A percentile compares a stretch with the other conserved stretches of the same genome.
Conservation (phyloP, 2,329 filamentous ascomycete species). For the Emergomyces pasteurianus region DNA sequence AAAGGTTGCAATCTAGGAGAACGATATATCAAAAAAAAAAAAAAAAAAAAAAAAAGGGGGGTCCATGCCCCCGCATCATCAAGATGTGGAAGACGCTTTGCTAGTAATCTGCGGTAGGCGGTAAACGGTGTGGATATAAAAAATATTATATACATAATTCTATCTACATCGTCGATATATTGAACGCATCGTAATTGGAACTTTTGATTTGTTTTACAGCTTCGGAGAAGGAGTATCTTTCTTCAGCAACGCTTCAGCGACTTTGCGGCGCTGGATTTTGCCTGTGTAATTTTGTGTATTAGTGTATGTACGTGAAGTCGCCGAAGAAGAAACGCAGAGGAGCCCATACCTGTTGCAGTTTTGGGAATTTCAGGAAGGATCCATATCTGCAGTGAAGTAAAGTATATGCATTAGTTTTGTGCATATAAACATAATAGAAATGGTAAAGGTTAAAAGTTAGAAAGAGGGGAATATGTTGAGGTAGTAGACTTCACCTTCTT, state of each 20-base stretch:
- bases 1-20: background rate
- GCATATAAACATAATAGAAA: background rate
- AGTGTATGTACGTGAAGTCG: background rate
- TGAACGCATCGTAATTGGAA: background rate
- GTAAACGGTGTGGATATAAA: background rate
- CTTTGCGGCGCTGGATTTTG: conserved; percentile 74
- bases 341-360: conserved; percentile 53
- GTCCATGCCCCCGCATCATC: background rate
- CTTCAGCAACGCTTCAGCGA: conserved; percentile 76
- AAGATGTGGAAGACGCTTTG: background rate
- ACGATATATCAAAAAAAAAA: no score
- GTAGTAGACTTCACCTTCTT: conserved; percentile 49
- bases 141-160: background rate
- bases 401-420: background rate
- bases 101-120: background rate
- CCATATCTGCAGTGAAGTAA: conserved; percentile 47
- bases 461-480: background rate
- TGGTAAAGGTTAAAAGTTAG: background rate
- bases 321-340: background rate
- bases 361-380: conserved; percentile 79
- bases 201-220: background rate
- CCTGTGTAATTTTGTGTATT: conserved; percentile 32
- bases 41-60: background rate
- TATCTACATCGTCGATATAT: background rate
- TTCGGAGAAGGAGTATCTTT: conserved; percentile 42